Percentiles rank a stretch among this genome's conserved stretches.
These are phyloP conservation scores for Turritis glabra DNA, from an alignment of 345 rosid genomes.

Conservation along the genomic window DNA sequence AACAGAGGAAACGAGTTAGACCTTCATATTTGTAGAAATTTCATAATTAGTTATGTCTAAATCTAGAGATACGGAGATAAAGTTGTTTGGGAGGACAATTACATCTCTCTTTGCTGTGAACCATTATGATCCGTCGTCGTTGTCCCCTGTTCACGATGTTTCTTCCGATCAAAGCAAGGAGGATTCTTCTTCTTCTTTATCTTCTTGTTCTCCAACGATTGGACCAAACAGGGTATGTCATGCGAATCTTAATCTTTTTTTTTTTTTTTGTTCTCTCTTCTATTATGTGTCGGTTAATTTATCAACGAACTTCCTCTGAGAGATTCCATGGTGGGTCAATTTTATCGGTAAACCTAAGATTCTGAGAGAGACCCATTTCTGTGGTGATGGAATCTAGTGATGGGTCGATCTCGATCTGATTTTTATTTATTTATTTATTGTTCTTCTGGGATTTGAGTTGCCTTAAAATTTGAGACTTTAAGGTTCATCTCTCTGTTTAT, in stretches of 20 bases:
- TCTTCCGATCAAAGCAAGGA: conserved; percentile 34
- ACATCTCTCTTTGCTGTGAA: conserved; percentile 1
- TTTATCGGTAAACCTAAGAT: background rate
- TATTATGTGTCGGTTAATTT: background rate
- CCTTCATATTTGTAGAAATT: background rate
- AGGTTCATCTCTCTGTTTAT: background rate
- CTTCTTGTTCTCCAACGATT: conserved; percentile 24
- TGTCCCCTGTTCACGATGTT: conserved; percentile 13
- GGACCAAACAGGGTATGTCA: conserved; percentile 22
- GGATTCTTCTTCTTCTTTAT: conserved; percentile 17
- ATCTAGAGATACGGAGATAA: conserved; percentile 34
- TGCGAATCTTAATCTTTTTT: background rate
- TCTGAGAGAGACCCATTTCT: conserved; percentile 1
- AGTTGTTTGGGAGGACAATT: conserved; percentile 38
- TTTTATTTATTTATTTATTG: background rate
- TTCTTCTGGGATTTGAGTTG: background rate
- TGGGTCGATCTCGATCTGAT: conserved; percentile 21
- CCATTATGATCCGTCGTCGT: conserved; percentile 15
- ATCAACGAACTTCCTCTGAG: background rate
- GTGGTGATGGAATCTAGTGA: background rate
- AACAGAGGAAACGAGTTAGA: conserved; percentile 2
- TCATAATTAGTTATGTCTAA: conserved; percentile 27
- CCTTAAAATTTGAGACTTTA: background rate
- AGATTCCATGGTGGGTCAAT: background rate
- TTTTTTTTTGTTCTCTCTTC: background rate